These are phyloP conservation scores for Teunomyces stri DNA, from an alignment of 805 yeast genomes.

Conservation along the genomic window DNA sequence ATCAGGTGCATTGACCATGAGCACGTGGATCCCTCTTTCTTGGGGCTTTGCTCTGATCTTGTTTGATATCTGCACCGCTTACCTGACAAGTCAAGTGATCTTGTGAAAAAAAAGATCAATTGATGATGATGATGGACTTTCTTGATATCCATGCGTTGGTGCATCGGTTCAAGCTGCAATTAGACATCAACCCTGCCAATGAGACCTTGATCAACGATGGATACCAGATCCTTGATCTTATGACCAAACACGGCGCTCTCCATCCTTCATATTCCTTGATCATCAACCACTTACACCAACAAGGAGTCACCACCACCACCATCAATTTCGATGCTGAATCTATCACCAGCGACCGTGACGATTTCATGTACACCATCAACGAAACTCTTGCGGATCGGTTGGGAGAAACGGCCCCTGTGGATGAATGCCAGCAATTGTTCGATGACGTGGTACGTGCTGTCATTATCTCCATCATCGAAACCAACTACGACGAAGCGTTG, in stretches of 20 bases:
- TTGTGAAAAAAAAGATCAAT: background rate
- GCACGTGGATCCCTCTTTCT: slow-evolving; percentile 91
- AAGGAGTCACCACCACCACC: background rate
- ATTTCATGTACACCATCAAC: background rate
- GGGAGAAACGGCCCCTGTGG: background rate
- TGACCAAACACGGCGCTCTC: background rate
- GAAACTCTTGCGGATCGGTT: background rate
- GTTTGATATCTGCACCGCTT: slow-evolving; percentile 64
- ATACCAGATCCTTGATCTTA: background rate
- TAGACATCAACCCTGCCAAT: background rate
- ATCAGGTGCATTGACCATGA: slow-evolving; percentile 81
- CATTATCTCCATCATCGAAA: slow-evolving; percentile 12
- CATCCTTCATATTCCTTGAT: background rate
- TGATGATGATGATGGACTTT: background rate
- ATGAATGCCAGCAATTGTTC: background rate
- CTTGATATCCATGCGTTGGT: slow-evolving; percentile 6
- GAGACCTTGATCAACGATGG: background rate
- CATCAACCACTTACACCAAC: background rate
- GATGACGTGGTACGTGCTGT: slow-evolving; percentile 8
- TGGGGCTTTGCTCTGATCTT: slow-evolving; percentile 71
- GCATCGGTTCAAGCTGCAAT: background rate
- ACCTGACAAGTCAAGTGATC: slow-evolving; percentile 48
- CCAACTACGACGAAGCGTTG: slow-evolving; percentile 18
- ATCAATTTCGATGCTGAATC: background rate
- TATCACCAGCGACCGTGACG: slow-evolving; percentile 1